Conservation (phyloP, 495 filamentous ascomycete species). For the Cryomyces minteri region DNA sequence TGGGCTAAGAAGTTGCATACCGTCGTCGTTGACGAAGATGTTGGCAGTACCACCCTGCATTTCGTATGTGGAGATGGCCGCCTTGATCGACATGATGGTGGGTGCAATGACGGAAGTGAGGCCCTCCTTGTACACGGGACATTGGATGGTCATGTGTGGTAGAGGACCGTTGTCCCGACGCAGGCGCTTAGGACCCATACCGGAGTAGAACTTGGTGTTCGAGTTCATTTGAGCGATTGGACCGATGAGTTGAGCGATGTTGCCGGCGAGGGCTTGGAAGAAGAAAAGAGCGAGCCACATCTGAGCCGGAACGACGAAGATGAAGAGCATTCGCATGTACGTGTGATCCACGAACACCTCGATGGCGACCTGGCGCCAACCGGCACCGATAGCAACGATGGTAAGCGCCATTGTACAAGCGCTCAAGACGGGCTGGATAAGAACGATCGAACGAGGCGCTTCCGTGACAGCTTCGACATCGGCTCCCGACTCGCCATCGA, state of each 20-base stretch:
- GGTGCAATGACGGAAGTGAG: constrained; percentile 41
- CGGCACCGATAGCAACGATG: constrained; percentile 33
- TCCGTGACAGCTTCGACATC: constrained; percentile 9
- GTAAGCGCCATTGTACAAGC: constrained; percentile 30
- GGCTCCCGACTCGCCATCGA: constrained; percentile 22
- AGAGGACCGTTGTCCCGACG: constrained; percentile 22
- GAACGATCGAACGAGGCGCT: constrained; percentile 24
- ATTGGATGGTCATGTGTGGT: constrained; percentile 58
- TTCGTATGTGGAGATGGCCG: constrained; percentile 49
- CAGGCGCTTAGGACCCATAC: constrained; percentile 29
- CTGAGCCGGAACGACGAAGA: constrained; percentile 28
- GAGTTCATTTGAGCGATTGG: constrained; percentile 33
- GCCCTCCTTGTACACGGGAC: constrained; percentile 62
- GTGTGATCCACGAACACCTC: constrained; percentile 30
- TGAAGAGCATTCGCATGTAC: constrained; percentile 29
- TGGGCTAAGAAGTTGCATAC: constrained; percentile 25
- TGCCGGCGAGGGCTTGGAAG: constrained; percentile 36
- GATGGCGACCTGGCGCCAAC: constrained; percentile 33
- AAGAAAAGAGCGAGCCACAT: constrained; percentile 45
- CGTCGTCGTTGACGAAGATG: constrained; percentile 32
- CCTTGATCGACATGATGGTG: constrained; percentile 40
- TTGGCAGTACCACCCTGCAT: constrained; percentile 32
- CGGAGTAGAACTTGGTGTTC: constrained; percentile 46
- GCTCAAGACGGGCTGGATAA: constrained; percentile 33
- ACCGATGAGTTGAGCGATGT: constrained; percentile 38